Conservation (phyloP, 2,329 filamentous ascomycete genomes). For the Rugonectria rugulosa region DNA sequence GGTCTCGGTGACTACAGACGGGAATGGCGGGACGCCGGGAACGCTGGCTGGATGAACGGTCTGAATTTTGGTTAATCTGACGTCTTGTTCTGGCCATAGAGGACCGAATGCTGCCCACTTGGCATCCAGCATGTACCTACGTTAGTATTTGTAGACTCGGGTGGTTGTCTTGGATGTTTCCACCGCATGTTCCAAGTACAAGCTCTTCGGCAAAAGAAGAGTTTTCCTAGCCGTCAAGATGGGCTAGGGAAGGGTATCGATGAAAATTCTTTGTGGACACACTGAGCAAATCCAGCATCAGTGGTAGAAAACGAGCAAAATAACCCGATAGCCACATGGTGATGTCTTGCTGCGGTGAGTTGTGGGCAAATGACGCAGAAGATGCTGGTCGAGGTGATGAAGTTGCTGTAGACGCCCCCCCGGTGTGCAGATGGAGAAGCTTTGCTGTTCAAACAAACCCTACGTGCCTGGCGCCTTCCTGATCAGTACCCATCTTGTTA, state of each 20-base stretch:
- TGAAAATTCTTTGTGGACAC: no score
- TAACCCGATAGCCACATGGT: constrained; percentile 26
- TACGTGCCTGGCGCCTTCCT: no score
- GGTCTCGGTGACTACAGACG: constrained; percentile 12
- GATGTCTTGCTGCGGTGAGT: constrained; percentile 33
- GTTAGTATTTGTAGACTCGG: neutral
- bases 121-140: neutral
- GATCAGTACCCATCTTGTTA: no score
- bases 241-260: neutral
- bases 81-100: constrained; percentile 9
- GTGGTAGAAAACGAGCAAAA: constrained; percentile 10
- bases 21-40: constrained; percentile 16
- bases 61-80: constrained; percentile 11
- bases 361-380: constrained; percentile 20
- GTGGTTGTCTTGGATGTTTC: neutral
- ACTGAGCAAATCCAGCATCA: neutral
- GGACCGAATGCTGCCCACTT: constrained; percentile 13
- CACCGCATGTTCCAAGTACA: neutral
- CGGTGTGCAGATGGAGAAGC: constrained; percentile 1
- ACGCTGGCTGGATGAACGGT: constrained; percentile 14
- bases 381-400: no score
- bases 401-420: constrained; percentile 4
- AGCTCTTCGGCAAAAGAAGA: neutral
- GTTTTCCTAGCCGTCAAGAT: neutral
- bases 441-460: constrained; percentile 9